These are phyloP conservation scores for Trichosporon asahii DNA, from an alignment of 1,284 basidiomycete species.

Conservation along the genomic window DNA sequence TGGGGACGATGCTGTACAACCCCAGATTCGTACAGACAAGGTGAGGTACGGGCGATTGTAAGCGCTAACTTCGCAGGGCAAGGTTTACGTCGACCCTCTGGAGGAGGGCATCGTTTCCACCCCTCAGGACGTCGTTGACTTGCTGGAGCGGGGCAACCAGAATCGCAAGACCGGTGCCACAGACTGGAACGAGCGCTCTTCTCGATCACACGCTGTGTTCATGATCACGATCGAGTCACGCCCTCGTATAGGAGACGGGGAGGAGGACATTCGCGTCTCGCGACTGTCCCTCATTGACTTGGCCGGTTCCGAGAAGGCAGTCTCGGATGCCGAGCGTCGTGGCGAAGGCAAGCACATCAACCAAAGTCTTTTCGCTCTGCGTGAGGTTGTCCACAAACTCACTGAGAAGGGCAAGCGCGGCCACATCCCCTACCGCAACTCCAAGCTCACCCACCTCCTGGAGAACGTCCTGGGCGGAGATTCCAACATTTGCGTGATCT, in stretches of 20 bases:
- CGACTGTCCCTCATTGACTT: slow-evolving; percentile 51
- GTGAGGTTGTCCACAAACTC: slow-evolving; percentile 59
- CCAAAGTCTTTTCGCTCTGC: slow-evolving; percentile 56
- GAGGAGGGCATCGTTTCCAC: slow-evolving; percentile 57
- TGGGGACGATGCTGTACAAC: slow-evolving; percentile 37
- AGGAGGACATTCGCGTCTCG: slow-evolving; percentile 47
- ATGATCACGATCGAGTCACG: slow-evolving; percentile 54
- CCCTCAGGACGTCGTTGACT: slow-evolving; percentile 54
- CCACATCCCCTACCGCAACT: slow-evolving; percentile 59
- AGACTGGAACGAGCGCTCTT: slow-evolving; percentile 59
- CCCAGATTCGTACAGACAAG: slow-evolving; percentile 49
- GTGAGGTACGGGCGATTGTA: slow-evolving; percentile 24
- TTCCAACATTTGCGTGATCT: slow-evolving; percentile 59
- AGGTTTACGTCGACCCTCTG: slow-evolving; percentile 55
- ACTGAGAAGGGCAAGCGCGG: slow-evolving; percentile 51
- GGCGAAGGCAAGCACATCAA: slow-evolving; percentile 61
- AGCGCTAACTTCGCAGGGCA: slow-evolving; percentile 35
- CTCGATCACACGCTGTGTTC: slow-evolving; percentile 58
- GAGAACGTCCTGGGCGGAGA: slow-evolving; percentile 59
- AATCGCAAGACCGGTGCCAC: slow-evolving; percentile 57
- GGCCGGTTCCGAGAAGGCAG: slow-evolving; percentile 59
- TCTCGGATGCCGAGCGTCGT: slow-evolving; percentile 55
- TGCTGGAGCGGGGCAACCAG: slow-evolving; percentile 55
- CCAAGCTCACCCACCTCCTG: slow-evolving; percentile 57
- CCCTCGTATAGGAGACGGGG: slow-evolving; percentile 37